Percentiles rank a stretch among this genome's conserved stretches.
These are phyloP conservation scores for Oryza longistaminata DNA, from an alignment of 176 grass and related monocot genomes.

Conservation along the genomic window DNA sequence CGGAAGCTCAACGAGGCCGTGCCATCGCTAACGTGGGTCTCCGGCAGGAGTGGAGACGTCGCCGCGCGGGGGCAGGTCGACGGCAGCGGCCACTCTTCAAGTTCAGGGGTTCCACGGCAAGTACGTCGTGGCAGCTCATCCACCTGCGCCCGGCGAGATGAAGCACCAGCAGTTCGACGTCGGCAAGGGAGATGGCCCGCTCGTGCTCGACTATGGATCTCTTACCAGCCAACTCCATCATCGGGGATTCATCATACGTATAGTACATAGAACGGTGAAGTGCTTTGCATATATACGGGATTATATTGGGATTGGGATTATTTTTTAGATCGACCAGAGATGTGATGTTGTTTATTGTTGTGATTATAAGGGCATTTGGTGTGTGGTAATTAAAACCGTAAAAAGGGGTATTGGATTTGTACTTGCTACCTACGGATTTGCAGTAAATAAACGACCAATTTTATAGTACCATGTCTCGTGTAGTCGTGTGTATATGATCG, in stretches of 20 bases:
- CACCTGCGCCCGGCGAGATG: constrained; percentile 24
- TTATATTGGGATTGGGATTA: background rate
- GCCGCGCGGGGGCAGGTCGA: constrained; percentile 39
- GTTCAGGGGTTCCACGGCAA: constrained; percentile 64
- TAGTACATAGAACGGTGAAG: background rate
- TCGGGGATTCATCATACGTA: no score
- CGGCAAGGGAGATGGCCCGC: constrained; percentile 45
- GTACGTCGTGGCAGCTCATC: constrained; percentile 53
- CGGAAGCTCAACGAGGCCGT: constrained; percentile 52
- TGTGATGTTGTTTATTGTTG: background rate
- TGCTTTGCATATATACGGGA: background rate
- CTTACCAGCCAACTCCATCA: background rate
- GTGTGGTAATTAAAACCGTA: background rate
- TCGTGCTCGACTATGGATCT: constrained; percentile 50
- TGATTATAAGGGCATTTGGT: background rate
- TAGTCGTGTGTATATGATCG: no score
- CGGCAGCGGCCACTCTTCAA: constrained; percentile 48
- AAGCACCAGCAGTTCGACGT: constrained; percentile 46
- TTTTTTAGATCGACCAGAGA: background rate
- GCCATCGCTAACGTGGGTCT: constrained; percentile 32
- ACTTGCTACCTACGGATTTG: background rate
- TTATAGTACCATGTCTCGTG: background rate
- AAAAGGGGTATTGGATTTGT: background rate
- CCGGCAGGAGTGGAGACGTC: constrained; percentile 61
- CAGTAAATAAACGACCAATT: constrained; percentile 10